Conservation (phyloP, 192 early-diverging fungal genomes). For the Powellomyces hirtus region DNA sequence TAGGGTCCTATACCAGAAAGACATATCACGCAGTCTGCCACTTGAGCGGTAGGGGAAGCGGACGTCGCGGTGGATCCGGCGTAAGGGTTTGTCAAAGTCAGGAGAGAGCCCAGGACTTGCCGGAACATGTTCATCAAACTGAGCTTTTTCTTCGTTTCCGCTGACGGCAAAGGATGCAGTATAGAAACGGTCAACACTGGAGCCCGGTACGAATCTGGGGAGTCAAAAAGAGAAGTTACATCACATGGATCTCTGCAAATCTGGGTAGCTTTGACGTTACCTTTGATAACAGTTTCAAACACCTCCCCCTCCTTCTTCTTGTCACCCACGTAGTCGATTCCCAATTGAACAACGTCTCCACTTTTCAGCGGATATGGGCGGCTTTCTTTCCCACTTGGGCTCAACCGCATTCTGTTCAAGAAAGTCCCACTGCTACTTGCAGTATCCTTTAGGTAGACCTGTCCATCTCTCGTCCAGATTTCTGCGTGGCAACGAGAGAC, state of each 20-base stretch:
- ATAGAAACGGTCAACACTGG: constrained; percentile 4
- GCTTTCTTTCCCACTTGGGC: constrained; percentile 74
- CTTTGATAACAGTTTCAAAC: neutral
- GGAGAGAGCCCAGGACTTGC: constrained; percentile 31
- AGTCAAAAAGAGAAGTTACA: neutral
- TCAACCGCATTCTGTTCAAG: constrained; percentile 81
- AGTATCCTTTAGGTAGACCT: constrained; percentile 75
- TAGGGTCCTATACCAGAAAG: constrained; percentile 79
- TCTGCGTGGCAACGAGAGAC: constrained; percentile 86
- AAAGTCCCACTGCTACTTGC: constrained; percentile 86
- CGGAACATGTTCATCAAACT: constrained; percentile 22
- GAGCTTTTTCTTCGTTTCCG: neutral
- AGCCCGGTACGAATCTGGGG: constrained; percentile 7
- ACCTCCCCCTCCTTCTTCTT: constrained; percentile 58
- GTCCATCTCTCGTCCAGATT: constrained; percentile 58
- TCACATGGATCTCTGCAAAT: too few relatives aligned
- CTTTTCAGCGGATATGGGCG: constrained; percentile 60
- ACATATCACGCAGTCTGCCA: constrained; percentile 82
- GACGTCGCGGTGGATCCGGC: neutral
- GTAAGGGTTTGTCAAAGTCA: constrained; percentile 47
- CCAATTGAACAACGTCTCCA: constrained; percentile 88
- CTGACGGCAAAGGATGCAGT: neutral
- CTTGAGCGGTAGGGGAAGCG: neutral
- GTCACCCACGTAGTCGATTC: constrained; percentile 86
- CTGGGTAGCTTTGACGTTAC: neutral